Conservation (phyloP, 768 basidiomycete species). For the Hypsizygus marmoreus region DNA sequence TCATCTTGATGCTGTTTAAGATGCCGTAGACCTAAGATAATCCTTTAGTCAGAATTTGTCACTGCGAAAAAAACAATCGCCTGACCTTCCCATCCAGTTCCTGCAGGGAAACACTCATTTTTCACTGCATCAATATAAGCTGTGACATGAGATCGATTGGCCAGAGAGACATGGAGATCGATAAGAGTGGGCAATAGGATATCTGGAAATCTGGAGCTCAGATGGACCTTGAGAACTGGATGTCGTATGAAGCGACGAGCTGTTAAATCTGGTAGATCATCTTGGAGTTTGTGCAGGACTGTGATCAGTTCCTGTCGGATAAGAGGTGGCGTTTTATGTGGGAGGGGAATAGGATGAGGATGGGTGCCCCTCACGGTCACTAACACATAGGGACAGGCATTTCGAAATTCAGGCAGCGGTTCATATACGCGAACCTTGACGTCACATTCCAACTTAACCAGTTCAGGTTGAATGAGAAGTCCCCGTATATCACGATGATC, state of each 20-base stretch:
- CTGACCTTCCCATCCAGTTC: conserved; percentile 22
- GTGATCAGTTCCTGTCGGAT: conserved; percentile 5
- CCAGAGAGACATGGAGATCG: conserved; percentile 20
- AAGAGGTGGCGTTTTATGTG: conserved; percentile 16
- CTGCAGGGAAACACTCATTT: conserved; percentile 9
- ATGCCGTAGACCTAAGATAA: conserved; percentile 11
- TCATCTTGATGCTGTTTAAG: conserved; percentile 15
- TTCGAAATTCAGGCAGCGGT: conserved; percentile 13
- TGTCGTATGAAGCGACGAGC: conserved; percentile 16
- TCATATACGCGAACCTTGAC: conserved; percentile 8
- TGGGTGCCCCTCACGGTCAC: conserved; percentile 18
- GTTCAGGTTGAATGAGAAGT: conserved; percentile 5
- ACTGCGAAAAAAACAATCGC: neutral
- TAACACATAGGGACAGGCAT: conserved; percentile 18
- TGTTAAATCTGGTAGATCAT: conserved; percentile 22
- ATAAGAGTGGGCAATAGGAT: conserved; percentile 12
- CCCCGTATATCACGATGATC: conserved; percentile 6
- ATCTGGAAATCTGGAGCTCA: conserved; percentile 6
- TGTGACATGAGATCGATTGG: conserved; percentile 18
- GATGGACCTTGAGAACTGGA: conserved; percentile 9
- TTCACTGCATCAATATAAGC: conserved; percentile 14
- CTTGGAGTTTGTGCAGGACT: conserved; percentile 7
- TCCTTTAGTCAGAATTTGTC: neutral
- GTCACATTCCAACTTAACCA: conserved; percentile 8
- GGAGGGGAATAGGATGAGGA: conserved; percentile 23